These are phyloP conservation scores for Buddleja alternifolia DNA, from an alignment of 257 asterid genomes.

Conservation along the genomic window DNA sequence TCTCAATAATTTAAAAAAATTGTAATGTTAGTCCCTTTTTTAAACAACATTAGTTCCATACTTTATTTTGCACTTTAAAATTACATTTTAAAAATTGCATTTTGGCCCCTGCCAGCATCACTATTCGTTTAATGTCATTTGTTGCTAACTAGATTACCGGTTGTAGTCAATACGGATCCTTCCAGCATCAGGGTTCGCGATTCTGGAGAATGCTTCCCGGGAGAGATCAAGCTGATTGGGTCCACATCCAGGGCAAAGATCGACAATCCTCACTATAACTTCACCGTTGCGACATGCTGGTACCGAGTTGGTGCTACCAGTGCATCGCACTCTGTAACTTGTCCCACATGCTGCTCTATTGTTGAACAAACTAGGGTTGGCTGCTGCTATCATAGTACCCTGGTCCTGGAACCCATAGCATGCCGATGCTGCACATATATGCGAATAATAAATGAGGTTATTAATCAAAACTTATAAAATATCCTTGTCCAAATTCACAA, in stretches of 20 bases:
- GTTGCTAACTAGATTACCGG: constrained; percentile 12
- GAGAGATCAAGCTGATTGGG: constrained; percentile 46
- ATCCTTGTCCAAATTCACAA: no score
- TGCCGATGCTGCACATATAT: constrained; percentile 34
- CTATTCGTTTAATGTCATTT: not conserved
- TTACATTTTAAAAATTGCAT: no score
- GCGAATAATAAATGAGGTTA: no score
- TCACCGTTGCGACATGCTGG: constrained; percentile 34
- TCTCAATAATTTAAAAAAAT: no score
- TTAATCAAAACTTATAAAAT: no score
- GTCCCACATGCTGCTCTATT: constrained; percentile 40
- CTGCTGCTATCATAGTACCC: constrained; percentile 46
- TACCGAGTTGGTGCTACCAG: constrained; percentile 32
- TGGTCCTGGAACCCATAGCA: constrained; percentile 33
- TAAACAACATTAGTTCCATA: no score
- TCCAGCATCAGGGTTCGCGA: constrained; percentile 44
- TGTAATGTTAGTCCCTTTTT: no score
- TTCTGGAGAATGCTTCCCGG: constrained; percentile 34
- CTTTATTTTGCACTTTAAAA: constrained; percentile 21
- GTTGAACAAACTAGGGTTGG: constrained; percentile 33
- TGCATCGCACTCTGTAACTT: constrained; percentile 34
- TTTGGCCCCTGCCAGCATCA: no score
- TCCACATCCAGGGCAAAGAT: constrained; percentile 38
- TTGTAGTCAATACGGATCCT: constrained; percentile 26
- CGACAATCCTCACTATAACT: constrained; percentile 38